A percentile compares a stretch with the other conserved stretches of the same genome.
Conservation (phyloP, 208 protist species). For the Wallacemonas sp. region DNA sequence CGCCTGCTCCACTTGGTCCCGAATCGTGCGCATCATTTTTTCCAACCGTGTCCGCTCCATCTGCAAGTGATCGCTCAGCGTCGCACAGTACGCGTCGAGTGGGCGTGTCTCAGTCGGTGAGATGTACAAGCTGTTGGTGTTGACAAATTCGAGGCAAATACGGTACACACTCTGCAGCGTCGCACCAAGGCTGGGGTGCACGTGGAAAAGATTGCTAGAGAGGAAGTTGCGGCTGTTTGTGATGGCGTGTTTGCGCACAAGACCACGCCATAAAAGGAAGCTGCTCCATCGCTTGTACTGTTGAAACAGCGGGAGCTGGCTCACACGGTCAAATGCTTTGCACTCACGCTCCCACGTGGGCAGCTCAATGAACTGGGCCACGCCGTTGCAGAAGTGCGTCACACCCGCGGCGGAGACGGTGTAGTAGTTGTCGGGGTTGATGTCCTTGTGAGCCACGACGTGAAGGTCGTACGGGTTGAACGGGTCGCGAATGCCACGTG, state of each 20-base stretch:
- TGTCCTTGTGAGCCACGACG: slow-evolving; percentile 89
- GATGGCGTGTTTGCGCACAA: slow-evolving; percentile 86
- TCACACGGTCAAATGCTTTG: slow-evolving; percentile 87
- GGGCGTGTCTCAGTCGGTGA: slow-evolving; percentile 70
- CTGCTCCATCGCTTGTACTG: slow-evolving; percentile 94
- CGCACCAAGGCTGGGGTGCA: slow-evolving; percentile 84
- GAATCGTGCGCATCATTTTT: slow-evolving; percentile 83
- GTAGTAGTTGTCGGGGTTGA: slow-evolving; percentile 89
- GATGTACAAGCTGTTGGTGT: slow-evolving; percentile 68
- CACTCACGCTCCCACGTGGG: slow-evolving; percentile 94
- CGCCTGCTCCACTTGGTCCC: slow-evolving; percentile 86
- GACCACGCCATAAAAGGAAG: slow-evolving; percentile 91
- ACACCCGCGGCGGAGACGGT: slow-evolving; percentile 93
- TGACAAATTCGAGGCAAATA: slow-evolving; percentile 77
- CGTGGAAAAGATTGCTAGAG: slow-evolving; percentile 84
- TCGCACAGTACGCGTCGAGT: slow-evolving; percentile 66
- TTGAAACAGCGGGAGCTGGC: slow-evolving; percentile 89
- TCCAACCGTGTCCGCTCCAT: slow-evolving; percentile 64
- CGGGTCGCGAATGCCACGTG: slow-evolving; percentile 75
- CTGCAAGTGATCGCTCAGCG: slow-evolving; percentile 54
- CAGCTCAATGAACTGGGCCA: slow-evolving; percentile 93
- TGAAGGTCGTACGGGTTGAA: slow-evolving; percentile 95
- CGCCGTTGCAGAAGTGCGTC: slow-evolving; percentile 90
- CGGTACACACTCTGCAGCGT: slow-evolving; percentile 78
- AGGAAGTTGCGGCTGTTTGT: slow-evolving; percentile 79